Base-by-base conservation (phyloP, 495 filamentous ascomycete species). In the Xylaria nigripes region DNA sequence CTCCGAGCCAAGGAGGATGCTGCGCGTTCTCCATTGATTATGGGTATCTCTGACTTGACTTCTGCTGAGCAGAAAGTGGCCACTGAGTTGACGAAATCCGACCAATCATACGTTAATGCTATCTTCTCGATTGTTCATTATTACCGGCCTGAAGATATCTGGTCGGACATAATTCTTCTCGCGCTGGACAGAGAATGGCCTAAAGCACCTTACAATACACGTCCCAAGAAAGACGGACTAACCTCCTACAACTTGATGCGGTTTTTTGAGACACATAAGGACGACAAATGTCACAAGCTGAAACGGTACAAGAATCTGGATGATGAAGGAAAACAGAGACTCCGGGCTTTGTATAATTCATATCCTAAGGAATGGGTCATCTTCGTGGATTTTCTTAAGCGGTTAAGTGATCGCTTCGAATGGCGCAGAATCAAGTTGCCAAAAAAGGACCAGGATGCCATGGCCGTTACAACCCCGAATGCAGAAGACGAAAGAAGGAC, bases 321-420 rank as follows among this genome's bases (percentile, higher is more conserved):
- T n/a, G 44, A 57, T 32, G 22, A 51, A 40, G 30, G 15, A 42
- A 40, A 41, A 29, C 18, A 48, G 19, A 22, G 23, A 21, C 45
- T 30, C 12, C 15, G 23, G 48, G 45, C 30, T 24, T 44, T 60
- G 36, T 45, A 55, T 23, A 5, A 29, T 3, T 36, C 19, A 22
- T 19, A 29, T 23, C 25, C 27, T 12, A 30, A 45, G 15, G 22
- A 45, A 9, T 40, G 51, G n/a, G 16, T 46, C 8, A 23, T 21
- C 7, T 51, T 54, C 50, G 44, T 48, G 3, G 10, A 43, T 8
- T 65, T 65, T n/a, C 60, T 65, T 16, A 22, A 21, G 9, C 50
- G 54, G 32, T 21, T 66, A 18, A 45, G 51, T 13, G 58, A 63
- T 51, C 61, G 63, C 9, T 66, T 66, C 24, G 48, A 63, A n/a